Conservation (phyloP, 2,329 filamentous ascomycete genomes). For the Aspergillus sp. region DNA sequence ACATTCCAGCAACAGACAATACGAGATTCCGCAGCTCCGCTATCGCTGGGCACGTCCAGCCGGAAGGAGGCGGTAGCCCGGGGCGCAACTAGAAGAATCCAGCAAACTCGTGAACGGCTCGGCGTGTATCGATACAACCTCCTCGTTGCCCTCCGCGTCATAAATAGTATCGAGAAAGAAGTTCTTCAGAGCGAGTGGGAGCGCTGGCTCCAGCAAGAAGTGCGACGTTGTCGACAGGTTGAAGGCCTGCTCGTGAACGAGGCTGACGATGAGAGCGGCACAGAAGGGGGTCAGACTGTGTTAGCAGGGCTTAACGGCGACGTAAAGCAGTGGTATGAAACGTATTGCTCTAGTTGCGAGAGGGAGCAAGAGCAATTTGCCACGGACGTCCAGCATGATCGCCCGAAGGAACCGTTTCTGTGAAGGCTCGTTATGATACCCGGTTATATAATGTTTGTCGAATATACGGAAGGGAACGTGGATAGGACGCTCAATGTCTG, state of each 20-base stretch:
- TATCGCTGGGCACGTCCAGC: conserved; percentile 29
- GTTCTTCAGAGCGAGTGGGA: conserved; percentile 88
- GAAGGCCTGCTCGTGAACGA: conserved; percentile 46
- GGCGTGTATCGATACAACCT: conserved; percentile 86
- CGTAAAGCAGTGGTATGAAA: conserved; percentile 57
- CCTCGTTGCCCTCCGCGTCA: conserved; percentile 82
- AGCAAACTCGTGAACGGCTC: conserved; percentile 77
- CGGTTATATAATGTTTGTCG: conserved; percentile 22
- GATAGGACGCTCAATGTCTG: conserved; percentile 2
- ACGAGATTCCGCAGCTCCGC: conserved; percentile 30
- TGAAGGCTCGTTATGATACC: conserved; percentile 31
- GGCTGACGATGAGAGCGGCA: conserved; percentile 21
- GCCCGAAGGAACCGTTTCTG: conserved; percentile 5
- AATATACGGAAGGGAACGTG: conserved; percentile 1
- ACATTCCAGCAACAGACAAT: conserved; percentile 46
- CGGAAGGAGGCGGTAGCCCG: conserved; percentile 32
- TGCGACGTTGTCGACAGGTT: conserved; percentile 68
- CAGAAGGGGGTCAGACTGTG: conserved; percentile 24
- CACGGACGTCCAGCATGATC: conserved; percentile 21
- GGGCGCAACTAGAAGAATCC: conserved; percentile 58
- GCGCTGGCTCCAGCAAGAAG: conserved; percentile 83
- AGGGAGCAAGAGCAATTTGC: conserved; percentile 40
- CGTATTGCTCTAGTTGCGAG: conserved; percentile 64
- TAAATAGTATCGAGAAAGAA: conserved; percentile 86
- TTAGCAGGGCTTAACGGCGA: conserved; percentile 43